Conservation (phyloP, 306 rosid genomes). For the Begonia fuchsioides region DNA sequence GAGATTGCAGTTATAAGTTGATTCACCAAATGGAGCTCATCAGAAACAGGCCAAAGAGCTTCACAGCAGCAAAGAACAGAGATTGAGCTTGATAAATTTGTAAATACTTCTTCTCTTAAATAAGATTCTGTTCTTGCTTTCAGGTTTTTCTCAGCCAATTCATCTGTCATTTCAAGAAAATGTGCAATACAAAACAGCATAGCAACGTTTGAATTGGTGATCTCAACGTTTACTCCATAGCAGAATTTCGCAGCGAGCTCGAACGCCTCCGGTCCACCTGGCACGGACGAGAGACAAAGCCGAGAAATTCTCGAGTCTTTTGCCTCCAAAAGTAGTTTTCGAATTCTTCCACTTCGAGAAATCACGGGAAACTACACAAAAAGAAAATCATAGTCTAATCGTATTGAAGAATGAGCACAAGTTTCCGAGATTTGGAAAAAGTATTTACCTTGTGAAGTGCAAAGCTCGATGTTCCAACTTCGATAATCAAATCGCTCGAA, state of each 20-base stretch:
- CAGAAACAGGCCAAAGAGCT: constrained; percentile 57
- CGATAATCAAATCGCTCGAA: constrained; percentile 75
- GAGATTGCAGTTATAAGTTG: constrained; percentile 76
- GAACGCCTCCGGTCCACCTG: constrained; percentile 90
- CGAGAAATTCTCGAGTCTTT: constrained; percentile 63
- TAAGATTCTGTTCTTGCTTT: constrained; percentile 51
- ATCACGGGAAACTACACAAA: constrained; percentile 75
- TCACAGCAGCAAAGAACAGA: constrained; percentile 83
- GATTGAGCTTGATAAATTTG: constrained; percentile 53
- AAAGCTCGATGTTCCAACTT: constrained; percentile 79
- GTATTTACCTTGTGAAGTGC: constrained; percentile 74
- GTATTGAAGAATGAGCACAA: too few relatives aligned
- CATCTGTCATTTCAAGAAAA: constrained; percentile 89
- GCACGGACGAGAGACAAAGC: constrained; percentile 40
- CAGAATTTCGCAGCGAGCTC: constrained; percentile 90
- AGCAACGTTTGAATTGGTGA: constrained; percentile 67
- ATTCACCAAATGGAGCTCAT: constrained; percentile 56
- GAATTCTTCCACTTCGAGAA: constrained; percentile 77
- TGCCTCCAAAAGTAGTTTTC: constrained; percentile 58
- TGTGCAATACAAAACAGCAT: constrained; percentile 61
- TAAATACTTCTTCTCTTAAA: constrained; percentile 56
- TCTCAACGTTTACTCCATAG: constrained; percentile 60
- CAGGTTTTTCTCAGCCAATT: constrained; percentile 59
- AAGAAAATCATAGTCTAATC: too few relatives aligned
- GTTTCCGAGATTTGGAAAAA: neutral